A percentile compares a stretch with the other conserved stretches of the same genome.
Evolutionary conservation across 2,329 filamentous ascomycete genomes (phyloP).

Genomic region (Emmonsiellopsis sp.): DNA sequence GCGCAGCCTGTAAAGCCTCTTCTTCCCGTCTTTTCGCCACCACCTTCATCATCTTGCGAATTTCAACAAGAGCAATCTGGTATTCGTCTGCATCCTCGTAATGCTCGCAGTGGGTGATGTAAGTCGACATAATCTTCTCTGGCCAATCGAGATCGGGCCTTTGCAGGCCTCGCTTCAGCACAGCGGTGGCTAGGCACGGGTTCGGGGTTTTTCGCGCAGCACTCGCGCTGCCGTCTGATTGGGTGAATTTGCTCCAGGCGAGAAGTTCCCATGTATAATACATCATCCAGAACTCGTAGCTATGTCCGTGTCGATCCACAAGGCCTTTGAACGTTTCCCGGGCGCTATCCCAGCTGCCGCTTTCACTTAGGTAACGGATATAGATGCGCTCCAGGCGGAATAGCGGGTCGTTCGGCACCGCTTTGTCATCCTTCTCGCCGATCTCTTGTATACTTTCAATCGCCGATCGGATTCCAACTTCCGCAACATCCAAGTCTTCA

Average conservation of each 20-base stretch:
- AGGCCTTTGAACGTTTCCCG: conserved; percentile 68
- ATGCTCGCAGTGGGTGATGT: conserved; percentile 61
- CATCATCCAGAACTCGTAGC: conserved; percentile 86
- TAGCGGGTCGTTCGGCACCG: conserved; percentile 75
- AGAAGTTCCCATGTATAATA: conserved; percentile 91
- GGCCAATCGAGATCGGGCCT: conserved; percentile 41
- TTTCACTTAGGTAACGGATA: conserved; percentile 83
- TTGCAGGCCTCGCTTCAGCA: conserved; percentile 62
- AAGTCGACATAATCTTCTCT: conserved; percentile 39
- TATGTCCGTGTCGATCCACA: conserved; percentile 59
- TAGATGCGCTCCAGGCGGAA: conserved; percentile 86
- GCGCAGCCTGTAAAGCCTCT: conserved; percentile 51
- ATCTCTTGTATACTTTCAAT: conserved; percentile 74
- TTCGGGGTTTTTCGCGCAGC: conserved; percentile 49
- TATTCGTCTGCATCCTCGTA: conserved; percentile 73
- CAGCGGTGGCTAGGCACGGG: conserved; percentile 64
- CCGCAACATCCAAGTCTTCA: conserved; percentile 79
- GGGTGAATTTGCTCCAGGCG: conserved; percentile 50
- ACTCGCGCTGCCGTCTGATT: conserved; percentile 42
- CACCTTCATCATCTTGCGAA: conserved; percentile 57
- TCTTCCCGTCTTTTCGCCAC: conserved; percentile 55
- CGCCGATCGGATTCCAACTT: conserved; percentile 77
- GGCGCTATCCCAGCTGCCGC: conserved; percentile 65
- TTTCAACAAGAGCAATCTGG: conserved; percentile 62
- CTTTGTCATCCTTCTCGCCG: conserved; percentile 66